Base-by-base conservation (phyloP, 2,329 filamentous ascomycete genomes). In the Paecilomyces sp. region DNA sequence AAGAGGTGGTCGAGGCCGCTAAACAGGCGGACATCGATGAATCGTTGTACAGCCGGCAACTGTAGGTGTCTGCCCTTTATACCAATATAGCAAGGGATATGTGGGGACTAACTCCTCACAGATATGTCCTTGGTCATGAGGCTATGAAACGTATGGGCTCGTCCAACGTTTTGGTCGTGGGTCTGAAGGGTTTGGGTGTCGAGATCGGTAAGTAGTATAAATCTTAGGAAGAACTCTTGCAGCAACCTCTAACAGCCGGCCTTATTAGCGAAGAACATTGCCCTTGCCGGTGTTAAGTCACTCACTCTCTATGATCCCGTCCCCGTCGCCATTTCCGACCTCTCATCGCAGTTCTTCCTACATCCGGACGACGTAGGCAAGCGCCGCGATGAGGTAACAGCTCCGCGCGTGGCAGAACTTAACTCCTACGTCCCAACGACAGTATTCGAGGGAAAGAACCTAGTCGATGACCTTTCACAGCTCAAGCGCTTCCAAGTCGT, bases 81-180 rank as follows among this genome's bases (percentile, higher is more conserved):
- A 54, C 28, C 30, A 41, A 6, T 56, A n/a, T 22, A 34, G 18
- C 56, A 47, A 51, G 34, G 2, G 36, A 51, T 41, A 31, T 63
- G 62, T 47, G 4, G n/a, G n/a, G 41, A 47, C 64, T 66, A 54
- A 63, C 50, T 52, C n/a, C 31, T 52, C 57, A 41, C 61, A 80
- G 78, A 57, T 89, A 89, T 68, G 86, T 89, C 59, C 83, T 89
- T 59, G 86, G 94, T 59, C 86, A 89, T 71, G 86, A 89, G 75
- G 86, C 94, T 66, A 99, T 99, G 94, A 97, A 96, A 83, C 92
- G 94, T 71, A 99, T 99, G 94, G 86, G 92, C 71, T 90, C 92
- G 63, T 97, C 94, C 58, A 95, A 97, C 72, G 85, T 99, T 61
- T 89, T 99, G 57, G 83, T 99, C 59, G 89, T 93, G 63, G 94